Evolutionary conservation across 108 stramenopile genomes (phyloP), one percentile per base, ranked within the genome.

Genomic region (Nannochloropsis salina): DNA sequence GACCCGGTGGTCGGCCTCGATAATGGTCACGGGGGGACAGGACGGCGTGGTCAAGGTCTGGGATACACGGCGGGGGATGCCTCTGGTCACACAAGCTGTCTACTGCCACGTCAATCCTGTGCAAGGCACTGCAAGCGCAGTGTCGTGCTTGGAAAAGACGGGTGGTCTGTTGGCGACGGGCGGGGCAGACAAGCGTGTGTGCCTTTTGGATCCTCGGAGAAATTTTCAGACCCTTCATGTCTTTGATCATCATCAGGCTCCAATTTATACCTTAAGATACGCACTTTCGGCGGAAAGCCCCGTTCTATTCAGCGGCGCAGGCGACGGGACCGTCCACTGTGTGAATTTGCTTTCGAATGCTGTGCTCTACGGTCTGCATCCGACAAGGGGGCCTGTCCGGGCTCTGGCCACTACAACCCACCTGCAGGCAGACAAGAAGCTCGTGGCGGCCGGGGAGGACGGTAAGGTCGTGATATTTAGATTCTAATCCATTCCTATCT

Each of bases 111-210:
- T 74, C 61, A n/a, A 74, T 6, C 61, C 61, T 6, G n/a, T n/a
- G 6, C 61, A 74, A n/a, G 61, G 61, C 61, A 74, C 61, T n/a
- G n/a, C 61, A n/a, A n/a, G 61, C n/a, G 61, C 61, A 6, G 61
- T 74, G 8, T 74, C 61, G 61, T 74, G 61, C 61, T 74, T 74
- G 61, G 61, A 74, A 74, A 74, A 74, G 61, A n/a, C 61, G n/a
- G 61, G 61, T 74, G 61, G 61, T n/a, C 61, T 74, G 61, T 74
- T 74, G 61, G 61, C 61, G 61, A 74, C 61, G 4, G 61, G 61
- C 61, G 61, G 61, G 61, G 61, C 20, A 1, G 61, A 74, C 8
- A 74, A 74, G 15, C 4, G 61, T 3, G 61, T 74, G 15, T 74
- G 61, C n/a, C 61, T 74, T 3, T 74, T 74, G 61, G 61, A 74